Conservation (phyloP, 495 filamentous ascomycete genomes). For the Trichoderma orchidacearum region DNA sequence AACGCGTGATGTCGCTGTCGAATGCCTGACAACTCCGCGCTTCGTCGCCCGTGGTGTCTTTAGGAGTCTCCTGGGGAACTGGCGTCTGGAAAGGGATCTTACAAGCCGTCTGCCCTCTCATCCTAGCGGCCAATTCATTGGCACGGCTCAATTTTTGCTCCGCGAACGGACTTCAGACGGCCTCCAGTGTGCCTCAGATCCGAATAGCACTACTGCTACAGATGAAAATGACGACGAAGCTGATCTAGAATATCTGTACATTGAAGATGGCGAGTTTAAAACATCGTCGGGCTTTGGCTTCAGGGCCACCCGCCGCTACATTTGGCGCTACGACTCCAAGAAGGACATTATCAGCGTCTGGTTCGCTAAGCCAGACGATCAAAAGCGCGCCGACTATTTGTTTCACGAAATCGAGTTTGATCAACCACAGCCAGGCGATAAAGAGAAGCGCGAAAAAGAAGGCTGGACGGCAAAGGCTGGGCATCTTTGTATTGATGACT, state of each 20-base stretch:
- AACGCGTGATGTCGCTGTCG: constrained; percentile 17
- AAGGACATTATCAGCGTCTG: constrained; percentile 47
- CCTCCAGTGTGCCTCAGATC: constrained; percentile 34
- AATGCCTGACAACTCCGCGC: constrained; percentile 18
- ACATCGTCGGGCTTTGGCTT: constrained; percentile 32
- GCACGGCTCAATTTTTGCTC: constrained; percentile 49
- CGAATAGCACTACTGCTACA: constrained; percentile 11
- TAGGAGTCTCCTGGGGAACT: constrained; percentile 58
- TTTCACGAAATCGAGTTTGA: constrained; percentile 45
- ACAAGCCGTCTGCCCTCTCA: constrained; percentile 28
- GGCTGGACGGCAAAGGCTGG: constrained; percentile 43
- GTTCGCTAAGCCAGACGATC: constrained; percentile 49
- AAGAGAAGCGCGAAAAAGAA: not conserved
- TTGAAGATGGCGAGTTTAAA: constrained; percentile 46
- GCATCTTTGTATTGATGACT: constrained; percentile 51
- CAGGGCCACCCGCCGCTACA: constrained; percentile 34
- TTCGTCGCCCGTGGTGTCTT: constrained; percentile 55
- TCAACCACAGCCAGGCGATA: constrained; percentile 6
- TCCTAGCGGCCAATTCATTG: constrained; percentile 46
- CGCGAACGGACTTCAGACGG: constrained; percentile 34
- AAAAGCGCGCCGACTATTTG: constrained; percentile 45
- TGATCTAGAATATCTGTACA: constrained; percentile 49
- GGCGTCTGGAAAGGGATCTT: constrained; percentile 43
- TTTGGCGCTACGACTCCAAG: constrained; percentile 43
- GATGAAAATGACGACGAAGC: not conserved